These are phyloP conservation scores for Bryopsis sp. DNA, from an alignment of 139 green algal species.

Conservation along the genomic window DNA sequence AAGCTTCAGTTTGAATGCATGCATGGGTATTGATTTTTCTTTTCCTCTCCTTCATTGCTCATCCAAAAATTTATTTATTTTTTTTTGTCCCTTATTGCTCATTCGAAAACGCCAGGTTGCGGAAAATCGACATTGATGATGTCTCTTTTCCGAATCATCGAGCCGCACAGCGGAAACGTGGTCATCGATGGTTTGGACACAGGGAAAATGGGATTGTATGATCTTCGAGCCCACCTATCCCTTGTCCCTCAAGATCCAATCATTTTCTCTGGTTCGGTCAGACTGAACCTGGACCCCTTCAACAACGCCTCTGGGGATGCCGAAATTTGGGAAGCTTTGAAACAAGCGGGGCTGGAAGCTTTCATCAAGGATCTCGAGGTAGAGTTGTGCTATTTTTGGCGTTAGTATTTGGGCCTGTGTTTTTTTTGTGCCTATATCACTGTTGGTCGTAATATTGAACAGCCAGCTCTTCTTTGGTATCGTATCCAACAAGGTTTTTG, in stretches of 20 bases:
- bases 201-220: conserved; percentile 49
- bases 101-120: no score
- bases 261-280: conserved; percentile 84
- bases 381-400: conserved; percentile 1
- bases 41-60: no score
- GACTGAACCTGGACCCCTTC: conserved; percentile 92
- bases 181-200: conserved; percentile 84
- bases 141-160: conserved; percentile 50
- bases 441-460: no score
- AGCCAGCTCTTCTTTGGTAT: no score
- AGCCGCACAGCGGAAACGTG: conserved; percentile 66
- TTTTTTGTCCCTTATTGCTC: no score
- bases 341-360: conserved; percentile 35
- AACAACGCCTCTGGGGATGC: conserved; percentile 41
- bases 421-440: no score
- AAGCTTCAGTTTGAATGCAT: no score
- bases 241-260: conserved; percentile 70
- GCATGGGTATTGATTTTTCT: no score
- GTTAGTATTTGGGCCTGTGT: conserved; percentile 4
- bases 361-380: conserved; percentile 20
- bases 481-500: no score
- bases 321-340: conserved; percentile 52
- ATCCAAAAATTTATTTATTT: no score
- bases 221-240: conserved; percentile 53
- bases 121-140: conserved; percentile 29